Percentiles rank a stretch among this genome's conserved stretches.
Conservation (phyloP, 83 land plant genomes). For the Picea engelmannii region DNA sequence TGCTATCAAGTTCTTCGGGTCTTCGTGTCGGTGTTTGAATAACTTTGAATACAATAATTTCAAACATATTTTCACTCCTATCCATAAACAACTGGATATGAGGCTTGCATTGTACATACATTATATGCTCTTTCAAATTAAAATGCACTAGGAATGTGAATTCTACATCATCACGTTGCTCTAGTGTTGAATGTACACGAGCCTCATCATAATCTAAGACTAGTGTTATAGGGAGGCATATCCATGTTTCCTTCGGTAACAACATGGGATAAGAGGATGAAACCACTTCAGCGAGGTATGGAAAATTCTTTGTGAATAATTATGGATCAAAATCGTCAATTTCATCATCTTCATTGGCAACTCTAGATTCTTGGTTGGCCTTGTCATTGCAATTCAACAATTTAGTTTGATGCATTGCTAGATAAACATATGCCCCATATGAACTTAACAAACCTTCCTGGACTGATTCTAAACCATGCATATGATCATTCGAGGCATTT, state of each 20-base stretch:
- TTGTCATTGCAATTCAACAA: constrained; percentile 38
- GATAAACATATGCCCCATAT: constrained; percentile 48
- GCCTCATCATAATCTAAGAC: no score
- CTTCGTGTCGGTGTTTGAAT: constrained; percentile 49
- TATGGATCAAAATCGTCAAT: no score
- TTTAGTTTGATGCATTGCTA: constrained; percentile 51
- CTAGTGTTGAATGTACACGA: no score
- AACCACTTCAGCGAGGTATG: constrained; percentile 74
- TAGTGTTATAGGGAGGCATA: constrained; percentile 55
- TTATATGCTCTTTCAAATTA: constrained; percentile 64
- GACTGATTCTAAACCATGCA: constrained; percentile 22
- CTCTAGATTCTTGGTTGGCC: constrained; percentile 41
- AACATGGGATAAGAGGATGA: constrained; percentile 67
- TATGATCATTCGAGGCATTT: no score
- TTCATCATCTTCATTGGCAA: constrained; percentile 60
- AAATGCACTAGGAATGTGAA: constrained; percentile 77
- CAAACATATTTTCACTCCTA: constrained; percentile 64
- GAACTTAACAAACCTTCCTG: constrained; percentile 34
- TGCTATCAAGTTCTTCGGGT: no score
- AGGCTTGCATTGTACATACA: constrained; percentile 83
- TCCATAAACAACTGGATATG: constrained; percentile 79
- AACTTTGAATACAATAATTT: constrained; percentile 84
- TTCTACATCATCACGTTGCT: constrained; percentile 64
- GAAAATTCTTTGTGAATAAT: constrained; percentile 36
- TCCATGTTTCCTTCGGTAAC: constrained; percentile 80